phyloP scores from a whole-genome alignment of 441 rosid genomes.

The Sinapis alba region DNA sequence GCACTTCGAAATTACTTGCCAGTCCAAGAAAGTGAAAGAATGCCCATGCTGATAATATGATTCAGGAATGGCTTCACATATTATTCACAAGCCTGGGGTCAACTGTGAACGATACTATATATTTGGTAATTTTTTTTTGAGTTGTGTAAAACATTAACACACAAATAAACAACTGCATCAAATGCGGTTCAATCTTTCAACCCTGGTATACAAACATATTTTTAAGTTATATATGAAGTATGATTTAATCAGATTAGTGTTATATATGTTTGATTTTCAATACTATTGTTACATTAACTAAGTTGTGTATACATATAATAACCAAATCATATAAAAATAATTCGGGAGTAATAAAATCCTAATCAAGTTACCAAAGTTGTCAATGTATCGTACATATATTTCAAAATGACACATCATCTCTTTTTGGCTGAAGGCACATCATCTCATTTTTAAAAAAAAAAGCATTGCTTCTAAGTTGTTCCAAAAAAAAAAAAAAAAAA shows the following conservation, averaged over 20 bases:
- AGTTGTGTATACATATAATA: not conserved
- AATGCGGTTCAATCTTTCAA: not conserved
- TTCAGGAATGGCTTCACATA: constrained; percentile 19
- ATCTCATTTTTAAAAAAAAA: not conserved
- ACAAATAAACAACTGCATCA: not conserved
- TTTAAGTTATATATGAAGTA: not conserved
- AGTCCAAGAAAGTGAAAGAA: constrained; percentile 3
- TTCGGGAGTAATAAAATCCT: not conserved
- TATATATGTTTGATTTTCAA: not conserved
- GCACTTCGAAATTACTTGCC: constrained; percentile 8
- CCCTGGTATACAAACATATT: not conserved
- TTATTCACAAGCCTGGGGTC: not conserved
- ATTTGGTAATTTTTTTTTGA: not conserved
- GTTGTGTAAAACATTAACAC: not conserved
- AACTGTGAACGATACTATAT: not conserved
- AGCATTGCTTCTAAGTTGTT: not conserved
- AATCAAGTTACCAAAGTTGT: not conserved
- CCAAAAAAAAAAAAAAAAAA: not conserved
- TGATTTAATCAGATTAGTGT: not conserved
- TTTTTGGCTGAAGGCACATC: no score
- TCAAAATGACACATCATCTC: no score
- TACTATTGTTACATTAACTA: not conserved
- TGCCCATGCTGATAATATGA: not conserved
- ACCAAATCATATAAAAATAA: not conserved
- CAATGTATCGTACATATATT: not conserved